Base-by-base conservation (phyloP, 345 rosid species). In the Ailanthus altissimus region DNA sequence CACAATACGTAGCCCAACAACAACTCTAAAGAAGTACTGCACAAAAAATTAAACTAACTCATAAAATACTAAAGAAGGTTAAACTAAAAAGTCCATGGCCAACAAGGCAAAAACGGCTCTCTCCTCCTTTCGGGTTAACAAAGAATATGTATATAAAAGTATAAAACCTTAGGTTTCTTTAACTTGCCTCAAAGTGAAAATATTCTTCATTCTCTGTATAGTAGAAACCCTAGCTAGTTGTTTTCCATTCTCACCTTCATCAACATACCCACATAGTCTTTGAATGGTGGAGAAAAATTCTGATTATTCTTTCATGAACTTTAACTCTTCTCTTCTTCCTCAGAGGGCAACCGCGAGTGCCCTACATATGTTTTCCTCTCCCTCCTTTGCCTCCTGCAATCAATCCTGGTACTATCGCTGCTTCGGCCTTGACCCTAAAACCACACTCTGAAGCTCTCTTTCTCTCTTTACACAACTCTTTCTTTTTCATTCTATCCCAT, bases 371-470 rank as follows among this genome's bases (percentile, higher is more conserved):
- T 46, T 77, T 54, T 74, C 80, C 72, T 60, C 76, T 79, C 80
- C 82, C 77, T 76, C 87, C 75, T 76, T 84, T 62, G 83, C 80
- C 15, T 82, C 86, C 78, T 73, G 81, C 83, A 83, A 83, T 68
- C 88, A 81, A 74, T 81, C 83, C 85, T 83, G 87, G 85, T 81
- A 81, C 79, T 79, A 78, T 28, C 87, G 85, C 79, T 81, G 81
- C 87, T 83, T 83, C 20, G 87, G 90, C 73, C 83, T 81, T 70
- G 89, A 85, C 85, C 90, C 90, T 28, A 83, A 68, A 81, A 69
- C 26, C 45, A 6, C 26, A 1, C 15, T 13, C 54, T 32, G 3
- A 1, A 32, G 25, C 2, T 3, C 28, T 58, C 26, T 23, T 20
- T 60, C 20, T 60, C 43, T 75, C 54, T 46, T 12, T 32, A 32